Conservation (phyloP, 2,329 filamentous ascomycete genomes). For the Colletotrichum australisinense region DNA sequence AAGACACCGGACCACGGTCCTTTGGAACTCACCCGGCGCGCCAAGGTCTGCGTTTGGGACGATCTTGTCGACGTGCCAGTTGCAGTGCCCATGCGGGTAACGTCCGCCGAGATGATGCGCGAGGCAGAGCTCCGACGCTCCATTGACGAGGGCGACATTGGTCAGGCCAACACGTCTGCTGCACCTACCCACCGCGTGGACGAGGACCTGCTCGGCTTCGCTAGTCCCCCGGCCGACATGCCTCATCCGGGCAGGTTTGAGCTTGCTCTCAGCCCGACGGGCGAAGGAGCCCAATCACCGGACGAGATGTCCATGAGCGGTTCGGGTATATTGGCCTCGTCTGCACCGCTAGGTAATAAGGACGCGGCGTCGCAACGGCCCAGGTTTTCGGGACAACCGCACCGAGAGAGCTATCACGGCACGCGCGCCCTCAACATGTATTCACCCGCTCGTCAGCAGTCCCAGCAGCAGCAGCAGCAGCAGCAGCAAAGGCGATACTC, state of each 20-base stretch:
- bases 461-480: conserved; percentile 58
- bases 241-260: conserved; percentile 83
- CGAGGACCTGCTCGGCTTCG: conserved; percentile 78
- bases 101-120: conserved; percentile 86
- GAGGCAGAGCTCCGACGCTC: conserved; percentile 44
- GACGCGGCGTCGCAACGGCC: conserved; percentile 22
- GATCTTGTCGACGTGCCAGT: conserved; percentile 96
- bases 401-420: conserved; percentile 49
- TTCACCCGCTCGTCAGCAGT: conserved; percentile 55
- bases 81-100: conserved; percentile 87
- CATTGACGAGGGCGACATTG: conserved; percentile 92
- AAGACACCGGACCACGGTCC: conserved; percentile 94
- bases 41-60: conserved; percentile 97
- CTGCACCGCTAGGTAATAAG: conserved; percentile 23
- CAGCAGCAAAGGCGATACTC: conserved; percentile 65
- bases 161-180: conserved; percentile 51
- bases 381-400: conserved; percentile 25
- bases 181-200: conserved; percentile 47
- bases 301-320: conserved; percentile 43
- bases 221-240: conserved; percentile 71
- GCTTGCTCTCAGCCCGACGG: conserved; percentile 62
- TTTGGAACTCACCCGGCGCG: conserved; percentile 88
- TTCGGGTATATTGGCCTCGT: conserved; percentile 24
- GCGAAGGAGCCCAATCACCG: conserved; percentile 52
- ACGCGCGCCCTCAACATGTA: conserved; percentile 56